Base-by-base conservation (phyloP, 202 grass and related monocot genomes). In the Bolboschoenoplectus hybrid region DNA sequence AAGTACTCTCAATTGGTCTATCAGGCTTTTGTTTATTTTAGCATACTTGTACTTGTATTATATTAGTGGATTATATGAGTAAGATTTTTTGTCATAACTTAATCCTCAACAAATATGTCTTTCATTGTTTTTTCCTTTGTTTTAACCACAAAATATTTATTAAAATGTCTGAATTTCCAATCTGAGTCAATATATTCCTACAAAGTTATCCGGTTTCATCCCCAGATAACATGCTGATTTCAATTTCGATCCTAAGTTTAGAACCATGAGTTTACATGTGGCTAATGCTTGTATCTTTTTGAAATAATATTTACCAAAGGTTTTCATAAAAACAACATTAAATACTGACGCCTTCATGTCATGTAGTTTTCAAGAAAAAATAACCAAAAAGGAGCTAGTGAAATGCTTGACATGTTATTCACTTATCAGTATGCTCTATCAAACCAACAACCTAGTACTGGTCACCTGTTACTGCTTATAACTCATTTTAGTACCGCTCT, bases 211-310 rank as follows among this genome's bases (percentile, higher is more conserved):
- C 5, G 32, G 63, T 67, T 36, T 34, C 35, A 12, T 38, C 6
- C 39, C 34, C 34, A 67, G 35, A 39, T 2, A 39, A 38, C 10
- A 39, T 67, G 63, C 11, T 36, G 63, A 65, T 65, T 36, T 32
- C 1, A 4, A 11, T 65, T 65, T 12, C 63, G 36, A 65, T 65
- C 63, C 63, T 9, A 14, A 39, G 11, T 67, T 39, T 67, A 1
- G 34, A 14, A 67, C 9, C 7, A 47, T 87, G 53, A 7, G 85
- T 85, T 52, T 32, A 36, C 26, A 65, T 9, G 38, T 80, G 45
- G 68, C 41, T 85, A 63, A n/a, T 75, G 85, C 88, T 85, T 20
- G n/a, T 83, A 57, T 17, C 57, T 10, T 74, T 86, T 38, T 67
- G n/a, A 65, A 73, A 73, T 49, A 44, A 17, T 73, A 11, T 49